A percentile compares a stretch with the other conserved stretches of the same genome.
These are phyloP conservation scores for Aspergillus eucalypticola DNA, from an alignment of 2,329 filamentous ascomycete genomes.

Conservation along the genomic window DNA sequence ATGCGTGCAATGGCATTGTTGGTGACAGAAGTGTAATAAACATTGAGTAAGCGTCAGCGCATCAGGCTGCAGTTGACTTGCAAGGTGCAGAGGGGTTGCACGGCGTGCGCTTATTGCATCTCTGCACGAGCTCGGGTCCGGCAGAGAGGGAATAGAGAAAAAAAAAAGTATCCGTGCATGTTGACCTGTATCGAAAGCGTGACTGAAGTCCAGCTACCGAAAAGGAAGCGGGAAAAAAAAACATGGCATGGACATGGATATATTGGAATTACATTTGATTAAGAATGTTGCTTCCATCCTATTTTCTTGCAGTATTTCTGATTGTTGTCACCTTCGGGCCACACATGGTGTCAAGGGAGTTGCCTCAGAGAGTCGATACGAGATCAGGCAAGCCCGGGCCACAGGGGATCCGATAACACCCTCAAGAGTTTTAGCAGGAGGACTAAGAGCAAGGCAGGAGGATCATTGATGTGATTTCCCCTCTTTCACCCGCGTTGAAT, in stretches of 20 bases:
- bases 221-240: background rate
- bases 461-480: background rate
- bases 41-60: conserved; percentile 7
- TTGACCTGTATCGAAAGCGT: background rate
- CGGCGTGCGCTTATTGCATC: conserved; percentile 15
- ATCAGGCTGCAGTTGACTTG: conserved; percentile 8
- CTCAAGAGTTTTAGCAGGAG: background rate
- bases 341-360: background rate
- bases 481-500: conserved; percentile 3
- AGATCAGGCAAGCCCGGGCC: background rate
- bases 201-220: background rate
- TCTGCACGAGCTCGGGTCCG: conserved; percentile 9
- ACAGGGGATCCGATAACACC: background rate
- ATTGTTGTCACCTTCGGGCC: background rate
- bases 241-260: background rate
- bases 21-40: background rate
- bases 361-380: background rate
- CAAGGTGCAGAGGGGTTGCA: conserved; percentile 13
- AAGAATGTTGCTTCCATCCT: too few species aligned
- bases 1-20: conserved; percentile 1
- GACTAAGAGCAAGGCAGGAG: conserved; percentile 1
- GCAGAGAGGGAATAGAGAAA: background rate
- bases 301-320: too few species aligned
- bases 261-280: too few species aligned
- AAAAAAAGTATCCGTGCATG: conserved; percentile 2